Evolutionary conservation across 106 monocot genomes (phyloP), one percentile per base, ranked within the genome.

Genomic region (Allium cepa): DNA sequence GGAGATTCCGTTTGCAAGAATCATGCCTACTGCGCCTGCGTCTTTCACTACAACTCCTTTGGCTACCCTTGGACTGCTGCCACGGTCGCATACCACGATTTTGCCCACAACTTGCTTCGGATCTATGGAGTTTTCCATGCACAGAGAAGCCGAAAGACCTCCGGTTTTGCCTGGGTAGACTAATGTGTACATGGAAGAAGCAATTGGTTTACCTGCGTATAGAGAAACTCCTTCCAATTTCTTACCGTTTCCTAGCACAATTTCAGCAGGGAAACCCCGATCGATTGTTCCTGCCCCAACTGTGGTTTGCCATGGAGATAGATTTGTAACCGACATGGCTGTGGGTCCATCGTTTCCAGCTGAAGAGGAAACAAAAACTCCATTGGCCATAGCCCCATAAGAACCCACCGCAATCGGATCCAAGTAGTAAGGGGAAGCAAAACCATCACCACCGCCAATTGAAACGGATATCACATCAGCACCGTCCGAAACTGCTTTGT

Each of bases 241-340:
- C 45, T 84, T 59, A 3, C 96, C 88, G 13, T 97, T 79, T 8
- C 96, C 96, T n/a, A 97, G 86, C 36, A 79, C 74, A 12, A 97
- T 61, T 10, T 84, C 86, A 3, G 96, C 92, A 0, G 96, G 96
- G 71, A 97, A 97, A 11, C 71, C 83, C 9, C 96, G 81, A 58
- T 97, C 96, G 61, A 97, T 97, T 51, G 96, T 97, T 9, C 96
- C 84, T 11, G 96, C 96, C 10, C 92, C 96, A 4, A 97, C 96
- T 27, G 88, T 86, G 71, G 88, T 86, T 63, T 87, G 82, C 96
- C 96, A 97, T 0, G 96, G 96, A 11, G 96, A 79, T 7, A 92
- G 82, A 56, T 97, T 97, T 17, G 92, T 92, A 17, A 97, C 96
- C 0, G 96, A 97, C 96, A 97, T 89, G 11, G 78, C 14, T 0